Evolutionary conservation across 805 yeast species (phyloP), one percentile per base, ranked within the genome.

Genomic region (Pichia nanzhaoensis): DNA sequence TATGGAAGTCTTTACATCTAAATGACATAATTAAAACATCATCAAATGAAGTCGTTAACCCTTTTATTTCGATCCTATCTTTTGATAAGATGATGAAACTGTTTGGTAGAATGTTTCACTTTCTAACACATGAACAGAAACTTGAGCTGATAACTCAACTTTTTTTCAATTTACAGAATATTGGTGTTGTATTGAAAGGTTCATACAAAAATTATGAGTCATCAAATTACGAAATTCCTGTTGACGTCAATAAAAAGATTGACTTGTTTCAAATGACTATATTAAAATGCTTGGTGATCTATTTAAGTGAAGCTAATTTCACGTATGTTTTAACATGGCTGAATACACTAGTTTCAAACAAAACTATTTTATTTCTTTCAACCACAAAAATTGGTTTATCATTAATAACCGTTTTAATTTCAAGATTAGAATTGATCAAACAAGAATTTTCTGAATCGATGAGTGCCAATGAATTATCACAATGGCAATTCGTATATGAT

Each of bases 81-180:
- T 84, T 82, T 59, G 86, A 86, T 56, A 91, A 91, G 66, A 93
- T 95, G 46, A 80, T 88, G 70, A 90, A 88, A 64, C 75, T 88
- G 32, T 80, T 91, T 68, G 89, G 93, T 42, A 80, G 99, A 66
- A 74, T 87, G 48, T 88, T 88, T 71, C 84, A 87, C 58, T 86
- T 89, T 63, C 71, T 91, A 57, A 69, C 77, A 34, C 74, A 82
- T 53, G 87, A 84, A 53, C 91, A 87, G 59, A 79, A 85, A 53
- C 70, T 85, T 50, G 82, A 90, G 31, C 71, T 87, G 46, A 76
- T 87, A 44, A 86, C 90, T 40, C 75, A 85, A 44, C 70, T 91
- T 33, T 83, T 88, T 71, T 81, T 84, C 36, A 84, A 88, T 59
- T 70, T 91, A 56, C 88, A 86, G 49, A 79, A 84, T 53, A 73